Evolutionary conservation across 257 asterid genomes (phyloP).

Genomic region (Solanum pennellii): DNA sequence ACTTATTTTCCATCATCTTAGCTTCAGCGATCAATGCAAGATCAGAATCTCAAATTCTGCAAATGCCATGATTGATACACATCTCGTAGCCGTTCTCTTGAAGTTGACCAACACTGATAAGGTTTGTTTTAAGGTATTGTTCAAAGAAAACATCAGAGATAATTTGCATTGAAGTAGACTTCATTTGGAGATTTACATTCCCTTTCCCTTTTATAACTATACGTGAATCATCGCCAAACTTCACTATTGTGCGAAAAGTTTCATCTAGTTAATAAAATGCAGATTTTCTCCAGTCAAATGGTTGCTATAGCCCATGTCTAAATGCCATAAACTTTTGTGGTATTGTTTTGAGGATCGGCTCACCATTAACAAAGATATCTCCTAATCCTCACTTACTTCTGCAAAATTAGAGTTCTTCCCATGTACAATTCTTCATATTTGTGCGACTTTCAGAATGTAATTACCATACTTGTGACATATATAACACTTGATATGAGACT

Average conservation of each 20-base stretch:
- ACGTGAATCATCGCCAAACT: background rate
- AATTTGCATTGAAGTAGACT: too few relatives aligned
- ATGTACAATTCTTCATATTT: background rate
- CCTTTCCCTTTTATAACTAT: background rate
- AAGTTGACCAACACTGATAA: background rate
- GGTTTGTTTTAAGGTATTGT: too few relatives aligned
- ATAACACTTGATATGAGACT: too few relatives aligned
- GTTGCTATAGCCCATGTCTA: conserved; percentile 1
- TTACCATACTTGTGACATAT: background rate
- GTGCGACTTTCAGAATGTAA: background rate
- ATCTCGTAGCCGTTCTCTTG: conserved; percentile 1
- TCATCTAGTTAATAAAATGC: background rate
- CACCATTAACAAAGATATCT: background rate
- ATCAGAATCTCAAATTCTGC: background rate
- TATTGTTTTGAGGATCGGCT: background rate
- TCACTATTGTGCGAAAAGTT: background rate
- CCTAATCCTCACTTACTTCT: background rate
- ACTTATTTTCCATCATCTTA: background rate
- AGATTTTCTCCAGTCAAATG: background rate
- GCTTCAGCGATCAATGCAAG: background rate
- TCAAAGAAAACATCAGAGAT: too few relatives aligned
- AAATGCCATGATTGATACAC: background rate
- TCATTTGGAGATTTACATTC: background rate
- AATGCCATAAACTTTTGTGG: background rate
- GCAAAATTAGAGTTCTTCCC: background rate